phyloP scores from a whole-genome alignment of 1,139 yeast species.

The Citeromyces hawaiiensis region DNA sequence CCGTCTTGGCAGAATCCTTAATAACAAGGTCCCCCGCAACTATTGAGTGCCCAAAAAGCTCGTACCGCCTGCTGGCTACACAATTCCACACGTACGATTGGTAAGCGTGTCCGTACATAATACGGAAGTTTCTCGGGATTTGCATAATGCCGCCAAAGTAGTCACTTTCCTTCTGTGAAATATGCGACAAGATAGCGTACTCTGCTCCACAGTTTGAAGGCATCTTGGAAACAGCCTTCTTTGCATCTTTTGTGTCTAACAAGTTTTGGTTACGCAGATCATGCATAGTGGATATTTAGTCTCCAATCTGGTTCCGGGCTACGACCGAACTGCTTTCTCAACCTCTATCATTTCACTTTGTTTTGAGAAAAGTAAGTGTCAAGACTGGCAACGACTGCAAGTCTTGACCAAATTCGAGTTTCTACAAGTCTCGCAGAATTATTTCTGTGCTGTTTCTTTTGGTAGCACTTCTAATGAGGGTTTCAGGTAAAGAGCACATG shows the following conservation, averaged over 20 bases:
- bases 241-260: conserved; percentile 59
- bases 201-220: conserved; percentile 88
- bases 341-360: too few relatives aligned
- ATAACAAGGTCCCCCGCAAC: conserved; percentile 79
- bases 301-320: too few relatives aligned
- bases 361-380: too few relatives aligned
- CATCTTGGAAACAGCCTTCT: conserved; percentile 54
- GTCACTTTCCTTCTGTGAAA: conserved; percentile 33
- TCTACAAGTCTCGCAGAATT: too few relatives aligned
- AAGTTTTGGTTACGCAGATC: too few relatives aligned
- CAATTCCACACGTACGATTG: conserved; percentile 93
- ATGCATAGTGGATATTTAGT: too few relatives aligned
- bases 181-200: conserved; percentile 47
- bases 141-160: conserved; percentile 75
- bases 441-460: too few relatives aligned
- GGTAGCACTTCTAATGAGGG: too few relatives aligned
- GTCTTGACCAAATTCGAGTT: too few relatives aligned
- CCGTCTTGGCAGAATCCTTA: conserved; percentile 18
- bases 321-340: too few relatives aligned
- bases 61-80: conserved; percentile 70
- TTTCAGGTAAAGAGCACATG: too few relatives aligned
- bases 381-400: too few relatives aligned
- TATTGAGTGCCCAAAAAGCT: conserved; percentile 52
- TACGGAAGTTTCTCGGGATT: conserved; percentile 81
- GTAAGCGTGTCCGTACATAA: conserved; percentile 96